Percentiles rank a stretch among this genome's conserved stretches.
phyloP scores from a whole-genome alignment of 805 yeast species.

The Suhomyces sp. region DNA sequence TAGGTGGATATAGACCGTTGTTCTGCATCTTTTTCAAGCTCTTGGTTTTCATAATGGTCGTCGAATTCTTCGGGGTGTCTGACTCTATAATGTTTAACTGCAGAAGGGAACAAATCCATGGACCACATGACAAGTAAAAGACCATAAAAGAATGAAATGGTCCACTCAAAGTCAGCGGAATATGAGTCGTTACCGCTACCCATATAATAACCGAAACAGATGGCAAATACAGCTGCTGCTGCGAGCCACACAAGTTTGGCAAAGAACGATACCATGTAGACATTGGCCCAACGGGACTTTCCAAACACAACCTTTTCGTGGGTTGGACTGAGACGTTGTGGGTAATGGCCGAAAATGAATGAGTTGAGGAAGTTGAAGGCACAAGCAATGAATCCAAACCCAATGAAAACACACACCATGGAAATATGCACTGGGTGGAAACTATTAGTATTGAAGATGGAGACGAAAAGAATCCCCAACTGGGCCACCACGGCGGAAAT shows the following conservation, averaged over 20 bases:
- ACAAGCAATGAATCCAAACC: conserved; percentile 55
- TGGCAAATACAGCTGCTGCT: conserved; percentile 64
- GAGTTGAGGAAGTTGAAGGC: conserved; percentile 36
- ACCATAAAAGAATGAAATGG: conserved; percentile 83
- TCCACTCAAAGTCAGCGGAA: conserved; percentile 80
- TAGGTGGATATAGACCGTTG: conserved; percentile 16
- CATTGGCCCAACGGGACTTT: conserved; percentile 33
- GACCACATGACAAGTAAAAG: conserved; percentile 60
- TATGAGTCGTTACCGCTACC: conserved; percentile 37
- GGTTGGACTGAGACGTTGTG: conserved; percentile 35
- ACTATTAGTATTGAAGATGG: conserved; percentile 65
- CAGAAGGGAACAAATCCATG: conserved; percentile 64
- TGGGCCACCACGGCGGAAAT: conserved; percentile 58
- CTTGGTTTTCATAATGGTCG: conserved; percentile 2
- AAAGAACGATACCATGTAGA: conserved; percentile 48
- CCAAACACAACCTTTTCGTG: conserved; percentile 43
- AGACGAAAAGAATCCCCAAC: conserved; percentile 69
- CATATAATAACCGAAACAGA: conserved; percentile 57
- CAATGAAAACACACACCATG: conserved; percentile 74
- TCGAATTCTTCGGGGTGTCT: conserved; percentile 29
- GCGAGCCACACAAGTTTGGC: conserved; percentile 65
- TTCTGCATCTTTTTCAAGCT: conserved; percentile 11
- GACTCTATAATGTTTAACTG: conserved; percentile 9
- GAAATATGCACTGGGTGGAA: conserved; percentile 60
- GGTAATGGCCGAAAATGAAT: conserved; percentile 39